phyloP scores from a whole-genome alignment of 805 yeast species.

The Blastobotrys americana region DNA sequence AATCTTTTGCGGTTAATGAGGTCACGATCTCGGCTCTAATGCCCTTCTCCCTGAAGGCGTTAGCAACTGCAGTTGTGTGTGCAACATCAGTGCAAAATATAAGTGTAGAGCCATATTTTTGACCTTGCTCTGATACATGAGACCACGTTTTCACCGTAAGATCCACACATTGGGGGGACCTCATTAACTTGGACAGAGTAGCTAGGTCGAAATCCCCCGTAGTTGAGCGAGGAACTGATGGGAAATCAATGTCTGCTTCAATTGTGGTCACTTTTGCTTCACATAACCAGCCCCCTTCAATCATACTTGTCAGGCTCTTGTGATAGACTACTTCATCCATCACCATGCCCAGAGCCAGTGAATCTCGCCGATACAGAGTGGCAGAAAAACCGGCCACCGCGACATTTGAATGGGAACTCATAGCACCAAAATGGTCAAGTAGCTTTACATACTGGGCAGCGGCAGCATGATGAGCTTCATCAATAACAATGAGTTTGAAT shows the following conservation, averaged over 20 bases:
- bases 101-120: conserved; percentile 51
- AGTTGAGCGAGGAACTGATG: conserved; percentile 27
- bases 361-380: conserved; percentile 74
- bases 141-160: conserved; percentile 49
- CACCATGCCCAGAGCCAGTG: conserved; percentile 45
- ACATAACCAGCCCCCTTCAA: conserved; percentile 59
- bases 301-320: conserved; percentile 56
- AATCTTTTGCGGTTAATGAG: conserved; percentile 49
- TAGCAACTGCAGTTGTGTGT: conserved; percentile 53
- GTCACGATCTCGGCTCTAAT: conserved; percentile 66
- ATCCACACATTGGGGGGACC: conserved; percentile 46
- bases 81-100: conserved; percentile 70
- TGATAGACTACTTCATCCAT: conserved; percentile 74
- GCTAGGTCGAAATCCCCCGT: conserved; percentile 49
- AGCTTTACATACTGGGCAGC: conserved; percentile 59
- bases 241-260: conserved; percentile 40
- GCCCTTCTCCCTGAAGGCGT: conserved; percentile 40
- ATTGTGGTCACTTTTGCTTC: conserved; percentile 62
- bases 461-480: conserved; percentile 90
- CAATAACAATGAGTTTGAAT: conserved; percentile 71
- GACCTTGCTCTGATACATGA: conserved; percentile 33
- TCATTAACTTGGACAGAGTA: conserved; percentile 48
- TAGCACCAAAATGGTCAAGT: conserved; percentile 51
- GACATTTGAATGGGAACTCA: conserved; percentile 35
- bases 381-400: conserved; percentile 83